A percentile compares a stretch with the other conserved stretches of the same genome.
Evolutionary conservation across 176 grass and related monocot genomes (phyloP).

Genomic region (Phragmites australis): DNA sequence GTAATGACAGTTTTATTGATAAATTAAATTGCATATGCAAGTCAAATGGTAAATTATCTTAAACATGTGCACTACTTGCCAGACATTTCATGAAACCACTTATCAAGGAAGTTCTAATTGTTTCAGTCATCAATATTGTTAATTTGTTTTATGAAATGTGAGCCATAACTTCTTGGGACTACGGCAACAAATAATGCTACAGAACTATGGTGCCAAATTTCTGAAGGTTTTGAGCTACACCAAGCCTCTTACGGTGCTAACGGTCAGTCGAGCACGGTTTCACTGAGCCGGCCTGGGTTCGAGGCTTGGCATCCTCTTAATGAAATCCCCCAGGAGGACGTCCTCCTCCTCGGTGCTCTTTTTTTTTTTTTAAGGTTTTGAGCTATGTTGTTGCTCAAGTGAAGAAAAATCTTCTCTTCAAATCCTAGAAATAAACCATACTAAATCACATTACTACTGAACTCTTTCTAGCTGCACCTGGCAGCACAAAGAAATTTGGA

Average conservation of each 20-base stretch:
- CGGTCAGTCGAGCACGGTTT: too few relatives aligned
- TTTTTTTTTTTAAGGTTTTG: too few relatives aligned
- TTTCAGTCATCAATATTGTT: not conserved
- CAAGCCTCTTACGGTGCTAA: too few relatives aligned
- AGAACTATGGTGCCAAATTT: slow-evolving; percentile 16
- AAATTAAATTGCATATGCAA: not conserved
- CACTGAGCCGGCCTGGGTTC: too few relatives aligned
- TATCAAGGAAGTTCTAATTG: slow-evolving; percentile 1
- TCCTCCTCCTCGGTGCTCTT: too few relatives aligned
- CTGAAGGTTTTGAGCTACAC: slow-evolving; percentile 17
- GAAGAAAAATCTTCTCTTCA: slow-evolving; percentile 11
- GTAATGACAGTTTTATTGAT: slow-evolving; percentile 18
- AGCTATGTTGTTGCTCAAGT: not conserved
- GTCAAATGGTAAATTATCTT: slow-evolving; percentile 34
- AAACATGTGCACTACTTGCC: not conserved
- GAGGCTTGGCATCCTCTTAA: too few relatives aligned
- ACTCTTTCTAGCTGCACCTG: slow-evolving; percentile 29
- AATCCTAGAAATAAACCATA: not conserved
- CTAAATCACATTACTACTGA: slow-evolving; percentile 11
- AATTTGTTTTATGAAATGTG: not conserved
- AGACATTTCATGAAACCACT: slow-evolving; percentile 22
- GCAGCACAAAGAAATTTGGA: not conserved
- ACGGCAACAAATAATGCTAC: not conserved
- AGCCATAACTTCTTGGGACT: slow-evolving; percentile 18
- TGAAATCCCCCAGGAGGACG: too few relatives aligned